These are phyloP conservation scores for Nicotiana rustica DNA, from an alignment of 305 asterid genomes.

Conservation along the genomic window DNA sequence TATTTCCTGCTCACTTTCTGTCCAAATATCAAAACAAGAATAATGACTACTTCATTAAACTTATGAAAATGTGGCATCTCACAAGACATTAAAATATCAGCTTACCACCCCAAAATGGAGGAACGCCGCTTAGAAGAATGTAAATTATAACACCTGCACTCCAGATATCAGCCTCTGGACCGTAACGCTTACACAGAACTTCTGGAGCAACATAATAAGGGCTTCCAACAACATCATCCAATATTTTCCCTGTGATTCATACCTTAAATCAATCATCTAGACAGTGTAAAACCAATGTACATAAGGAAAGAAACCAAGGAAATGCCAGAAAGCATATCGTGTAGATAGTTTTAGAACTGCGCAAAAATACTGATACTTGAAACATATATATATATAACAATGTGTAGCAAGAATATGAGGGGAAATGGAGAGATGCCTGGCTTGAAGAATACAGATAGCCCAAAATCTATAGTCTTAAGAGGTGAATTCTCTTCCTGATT, in stretches of 20 bases:
- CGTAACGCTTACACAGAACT: constrained; percentile 63
- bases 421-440: constrained; percentile 61
- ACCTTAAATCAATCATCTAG: background rate
- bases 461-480: constrained; percentile 78
- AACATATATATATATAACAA: no score
- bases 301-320: no score
- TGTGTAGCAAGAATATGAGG: background rate
- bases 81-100: background rate
- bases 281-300: no score
- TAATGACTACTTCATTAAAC: no score
- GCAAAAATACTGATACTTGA: no score
- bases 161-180: constrained; percentile 76
- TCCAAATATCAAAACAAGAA: background rate
- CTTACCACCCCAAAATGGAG: constrained; percentile 87
- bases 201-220: constrained; percentile 84
- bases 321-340: no score
- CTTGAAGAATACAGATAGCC: constrained; percentile 79
- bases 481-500: constrained; percentile 73
- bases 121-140: constrained; percentile 67
- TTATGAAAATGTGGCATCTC: background rate
- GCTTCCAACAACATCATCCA: constrained; percentile 73
- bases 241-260: constrained; percentile 52
- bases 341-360: no score
- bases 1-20: constrained; percentile 67
- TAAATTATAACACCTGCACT: constrained; percentile 79